These are phyloP conservation scores for Murraya paniculata DNA, from an alignment of 345 rosid genomes.

Conservation along the genomic window DNA sequence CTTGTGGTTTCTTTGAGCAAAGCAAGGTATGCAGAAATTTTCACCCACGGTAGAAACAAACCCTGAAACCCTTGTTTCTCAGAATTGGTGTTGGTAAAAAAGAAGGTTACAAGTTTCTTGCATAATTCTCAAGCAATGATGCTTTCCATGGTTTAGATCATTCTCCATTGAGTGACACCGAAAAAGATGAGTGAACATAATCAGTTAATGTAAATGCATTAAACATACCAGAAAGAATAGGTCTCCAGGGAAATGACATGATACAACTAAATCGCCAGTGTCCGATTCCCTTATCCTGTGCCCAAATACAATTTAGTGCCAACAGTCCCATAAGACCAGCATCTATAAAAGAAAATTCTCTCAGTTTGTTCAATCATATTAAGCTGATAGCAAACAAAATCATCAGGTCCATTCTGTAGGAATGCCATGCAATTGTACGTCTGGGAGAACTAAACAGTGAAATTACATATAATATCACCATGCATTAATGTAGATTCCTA, in stretches of 20 bases:
- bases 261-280: constrained; percentile 90
- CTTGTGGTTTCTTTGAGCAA: background rate
- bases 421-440: background rate
- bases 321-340: background rate
- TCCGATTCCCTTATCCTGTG: constrained; percentile 85
- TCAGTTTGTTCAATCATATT: background rate
- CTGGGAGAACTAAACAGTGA: background rate
- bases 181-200: background rate
- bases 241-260: constrained; percentile 97
- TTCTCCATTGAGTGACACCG: background rate
- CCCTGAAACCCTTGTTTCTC: background rate
- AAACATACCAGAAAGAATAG: constrained; percentile 79
- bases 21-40: background rate
- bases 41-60: too few relatives aligned
- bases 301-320: background rate
- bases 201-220: background rate
- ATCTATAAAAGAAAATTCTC: background rate
- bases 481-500: background rate
- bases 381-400: background rate
- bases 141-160: background rate
- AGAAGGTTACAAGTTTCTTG: background rate
- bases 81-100: background rate
- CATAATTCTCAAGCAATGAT: background rate
- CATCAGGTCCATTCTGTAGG: background rate
- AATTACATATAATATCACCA: background rate